Evolutionary conservation across 2,329 filamentous ascomycete genomes (phyloP).

Genomic region (Aureobasidium pullulans): DNA sequence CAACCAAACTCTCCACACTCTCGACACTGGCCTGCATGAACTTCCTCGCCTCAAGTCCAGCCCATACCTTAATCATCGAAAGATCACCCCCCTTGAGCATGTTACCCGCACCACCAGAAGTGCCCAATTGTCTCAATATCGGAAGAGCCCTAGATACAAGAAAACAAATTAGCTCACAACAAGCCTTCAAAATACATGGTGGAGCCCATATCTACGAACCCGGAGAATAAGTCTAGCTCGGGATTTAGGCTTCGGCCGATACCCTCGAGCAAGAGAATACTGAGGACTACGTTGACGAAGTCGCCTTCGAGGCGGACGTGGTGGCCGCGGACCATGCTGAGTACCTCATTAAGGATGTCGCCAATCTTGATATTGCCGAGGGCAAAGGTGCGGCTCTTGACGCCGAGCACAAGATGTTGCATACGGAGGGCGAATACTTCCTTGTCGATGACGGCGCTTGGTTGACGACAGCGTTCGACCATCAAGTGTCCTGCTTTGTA

Average conservation of each 20-base stretch:
- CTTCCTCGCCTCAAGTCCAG: slow-evolving; percentile 77
- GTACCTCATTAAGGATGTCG: slow-evolving; percentile 83
- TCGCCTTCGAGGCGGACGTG: slow-evolving; percentile 94
- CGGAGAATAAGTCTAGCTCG: slow-evolving; percentile 75
- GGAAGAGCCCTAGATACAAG: slow-evolving; percentile 61
- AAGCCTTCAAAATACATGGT: background rate
- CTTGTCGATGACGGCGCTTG: slow-evolving; percentile 77
- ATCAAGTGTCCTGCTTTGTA: slow-evolving; percentile 92
- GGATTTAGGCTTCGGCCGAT: slow-evolving; percentile 86
- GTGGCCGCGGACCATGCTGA: slow-evolving; percentile 84
- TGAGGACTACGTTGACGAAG: slow-evolving; percentile 96
- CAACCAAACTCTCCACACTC: slow-evolving; percentile 82
- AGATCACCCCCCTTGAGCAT: slow-evolving; percentile 43
- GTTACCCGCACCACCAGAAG: slow-evolving; percentile 57
- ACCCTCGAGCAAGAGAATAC: slow-evolving; percentile 85
- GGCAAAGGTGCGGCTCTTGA: slow-evolving; percentile 85
- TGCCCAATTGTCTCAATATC: slow-evolving; percentile 79
- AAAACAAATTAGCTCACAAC: slow-evolving; percentile 10
- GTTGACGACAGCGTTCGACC: slow-evolving; percentile 91
- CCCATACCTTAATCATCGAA: slow-evolving; percentile 81
- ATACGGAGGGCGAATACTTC: slow-evolving; percentile 93
- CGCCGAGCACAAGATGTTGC: slow-evolving; percentile 87
- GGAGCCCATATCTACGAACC: slow-evolving; percentile 36
- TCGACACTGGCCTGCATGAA: slow-evolving; percentile 88
- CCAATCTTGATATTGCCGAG: slow-evolving; percentile 94